Percentiles rank a stretch among this genome's conserved stretches.
phyloP scores from a whole-genome alignment of 441 rosid genomes.

The Erodium moschatum region DNA sequence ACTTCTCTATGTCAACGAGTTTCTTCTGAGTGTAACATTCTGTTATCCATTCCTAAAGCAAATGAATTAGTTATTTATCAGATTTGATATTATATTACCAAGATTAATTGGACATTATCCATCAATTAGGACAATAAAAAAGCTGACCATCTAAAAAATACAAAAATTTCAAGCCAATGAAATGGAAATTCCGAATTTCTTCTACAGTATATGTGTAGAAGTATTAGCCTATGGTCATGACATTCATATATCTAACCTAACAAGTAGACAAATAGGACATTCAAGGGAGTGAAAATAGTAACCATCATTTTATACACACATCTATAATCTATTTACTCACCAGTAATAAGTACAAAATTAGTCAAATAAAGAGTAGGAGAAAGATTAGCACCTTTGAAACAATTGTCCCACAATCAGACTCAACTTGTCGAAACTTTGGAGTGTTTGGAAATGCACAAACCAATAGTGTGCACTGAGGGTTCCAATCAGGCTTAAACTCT shows the following conservation, averaged over 20 bases:
- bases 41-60: conserved; percentile 65
- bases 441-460: conserved; percentile 81
- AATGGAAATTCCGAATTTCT: not conserved
- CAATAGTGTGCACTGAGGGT: conserved; percentile 65
- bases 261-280: not conserved
- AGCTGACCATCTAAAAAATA: not conserved
- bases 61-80: conserved; percentile 8
- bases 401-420: conserved; percentile 62
- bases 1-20: conserved; percentile 70
- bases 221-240: not conserved
- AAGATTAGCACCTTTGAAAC: conserved; percentile 54
- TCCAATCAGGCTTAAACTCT: conserved; percentile 71
- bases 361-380: not conserved
- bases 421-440: conserved; percentile 88
- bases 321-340: not conserved
- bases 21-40: conserved; percentile 59
- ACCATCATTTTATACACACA: not conserved
- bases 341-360: not conserved
- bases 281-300: not conserved
- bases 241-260: not conserved
- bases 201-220: not conserved
- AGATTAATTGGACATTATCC: not conserved
- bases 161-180: not conserved
- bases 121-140: not conserved
- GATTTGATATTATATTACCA: not conserved